These are phyloP conservation scores for Sporothrix variecibatus DNA, from an alignment of 2,329 filamentous ascomycete genomes.

Conservation along the genomic window DNA sequence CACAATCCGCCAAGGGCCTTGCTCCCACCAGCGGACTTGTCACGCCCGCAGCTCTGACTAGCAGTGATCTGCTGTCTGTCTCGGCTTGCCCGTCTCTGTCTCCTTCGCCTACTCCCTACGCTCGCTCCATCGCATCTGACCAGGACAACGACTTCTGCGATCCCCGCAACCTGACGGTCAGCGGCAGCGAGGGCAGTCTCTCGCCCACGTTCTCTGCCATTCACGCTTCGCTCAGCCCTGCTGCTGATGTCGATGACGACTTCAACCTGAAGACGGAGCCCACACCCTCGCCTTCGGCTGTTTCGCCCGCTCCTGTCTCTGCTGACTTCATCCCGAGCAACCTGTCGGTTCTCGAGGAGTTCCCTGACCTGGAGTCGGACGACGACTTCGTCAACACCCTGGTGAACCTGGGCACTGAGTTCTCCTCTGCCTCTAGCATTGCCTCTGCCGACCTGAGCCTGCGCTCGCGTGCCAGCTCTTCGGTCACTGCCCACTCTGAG, in stretches of 20 bases:
- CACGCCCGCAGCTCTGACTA: slow-evolving; percentile 51
- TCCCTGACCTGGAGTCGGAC: slow-evolving; percentile 88
- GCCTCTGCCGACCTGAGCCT: slow-evolving; percentile 42
- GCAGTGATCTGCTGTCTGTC: slow-evolving; percentile 68
- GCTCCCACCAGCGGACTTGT: slow-evolving; percentile 12
- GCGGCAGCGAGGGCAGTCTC: slow-evolving; percentile 52
- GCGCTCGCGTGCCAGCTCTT: slow-evolving; percentile 69
- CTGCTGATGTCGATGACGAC: slow-evolving; percentile 62
- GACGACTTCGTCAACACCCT: slow-evolving; percentile 80
- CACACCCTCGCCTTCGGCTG: background rate
- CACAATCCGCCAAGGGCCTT: slow-evolving; percentile 47
- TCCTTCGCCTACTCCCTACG: slow-evolving; percentile 80
- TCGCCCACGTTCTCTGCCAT: slow-evolving; percentile 66
- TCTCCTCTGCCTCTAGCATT: slow-evolving; percentile 42
- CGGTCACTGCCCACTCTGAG: slow-evolving; percentile 72
- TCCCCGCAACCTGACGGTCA: slow-evolving; percentile 82
- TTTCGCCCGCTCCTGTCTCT: slow-evolving; percentile 47
- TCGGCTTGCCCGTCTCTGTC: slow-evolving; percentile 79
- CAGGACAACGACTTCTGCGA: slow-evolving; percentile 85
- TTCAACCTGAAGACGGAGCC: slow-evolving; percentile 50
- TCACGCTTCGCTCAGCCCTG: slow-evolving; percentile 59
- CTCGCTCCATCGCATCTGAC: slow-evolving; percentile 67
- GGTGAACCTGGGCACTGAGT: slow-evolving; percentile 63
- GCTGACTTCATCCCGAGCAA: slow-evolving; percentile 59
- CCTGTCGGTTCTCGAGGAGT: slow-evolving; percentile 76